These are phyloP conservation scores for Clathrus columnatus DNA, from an alignment of 768 basidiomycete species.

Conservation along the genomic window DNA sequence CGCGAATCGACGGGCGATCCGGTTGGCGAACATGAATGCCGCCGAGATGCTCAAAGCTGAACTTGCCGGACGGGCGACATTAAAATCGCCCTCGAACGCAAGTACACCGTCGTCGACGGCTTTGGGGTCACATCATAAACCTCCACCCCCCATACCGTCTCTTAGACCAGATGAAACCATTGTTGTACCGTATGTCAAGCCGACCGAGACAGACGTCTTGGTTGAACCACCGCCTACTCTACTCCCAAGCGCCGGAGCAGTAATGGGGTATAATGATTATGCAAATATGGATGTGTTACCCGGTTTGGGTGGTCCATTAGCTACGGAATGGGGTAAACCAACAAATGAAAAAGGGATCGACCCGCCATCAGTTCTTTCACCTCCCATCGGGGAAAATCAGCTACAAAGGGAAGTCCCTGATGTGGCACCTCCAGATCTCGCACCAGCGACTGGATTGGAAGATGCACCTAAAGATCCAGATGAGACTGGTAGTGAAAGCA, in stretches of 20 bases:
- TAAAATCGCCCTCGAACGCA: constrained; percentile 24
- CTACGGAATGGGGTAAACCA: neutral
- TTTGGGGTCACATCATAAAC: neutral
- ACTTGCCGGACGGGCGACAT: constrained; percentile 46
- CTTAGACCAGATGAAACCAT: neutral
- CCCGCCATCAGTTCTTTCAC: neutral
- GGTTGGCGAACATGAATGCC: constrained; percentile 95
- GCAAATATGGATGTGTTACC: constrained; percentile 9
- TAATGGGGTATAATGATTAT: constrained; percentile 3
- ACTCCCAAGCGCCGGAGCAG: neutral
- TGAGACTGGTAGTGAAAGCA: constrained; percentile 2
- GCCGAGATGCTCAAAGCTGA: constrained; percentile 92
- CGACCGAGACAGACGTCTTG: constrained; percentile 4
- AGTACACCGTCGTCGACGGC: neutral
- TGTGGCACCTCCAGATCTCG: constrained; percentile 11
- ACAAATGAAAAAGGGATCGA: neutral
- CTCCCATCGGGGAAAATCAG: neutral
- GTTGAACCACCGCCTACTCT: constrained; percentile 2
- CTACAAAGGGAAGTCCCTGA: constrained; percentile 23
- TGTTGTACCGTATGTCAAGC: neutral
- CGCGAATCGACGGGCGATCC: constrained; percentile 79
- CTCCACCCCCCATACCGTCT: neutral
- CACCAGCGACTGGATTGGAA: constrained; percentile 9
- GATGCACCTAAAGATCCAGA: constrained; percentile 9
- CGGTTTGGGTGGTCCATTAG: constrained; percentile 6